A percentile compares a stretch with the other conserved stretches of the same genome.
Evolutionary conservation across 768 basidiomycete species (phyloP).

Genomic region (Amanita polypyramis): DNA sequence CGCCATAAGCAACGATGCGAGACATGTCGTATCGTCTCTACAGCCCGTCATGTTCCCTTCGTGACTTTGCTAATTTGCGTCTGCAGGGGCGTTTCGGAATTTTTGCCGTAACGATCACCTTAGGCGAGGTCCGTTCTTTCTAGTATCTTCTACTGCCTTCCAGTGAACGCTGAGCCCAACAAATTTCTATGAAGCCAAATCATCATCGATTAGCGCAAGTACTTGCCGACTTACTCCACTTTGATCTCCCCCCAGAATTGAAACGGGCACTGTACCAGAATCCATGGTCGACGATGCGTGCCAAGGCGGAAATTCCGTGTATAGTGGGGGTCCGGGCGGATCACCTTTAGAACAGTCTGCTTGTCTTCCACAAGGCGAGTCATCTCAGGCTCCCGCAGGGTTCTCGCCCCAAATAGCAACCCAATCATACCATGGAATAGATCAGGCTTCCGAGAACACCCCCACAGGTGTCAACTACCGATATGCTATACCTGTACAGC

Average conservation of each 20-base stretch:
- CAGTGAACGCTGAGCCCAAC: background rate
- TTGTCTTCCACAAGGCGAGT: slow-evolving; percentile 10
- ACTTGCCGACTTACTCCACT: slow-evolving; percentile 11
- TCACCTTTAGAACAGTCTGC: slow-evolving; percentile 17
- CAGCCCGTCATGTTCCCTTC: background rate
- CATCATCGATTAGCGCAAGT: slow-evolving; percentile 6
- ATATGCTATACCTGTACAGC: slow-evolving; percentile 37
- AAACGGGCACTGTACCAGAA: slow-evolving; percentile 10
- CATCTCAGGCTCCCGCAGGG: slow-evolving; percentile 10
- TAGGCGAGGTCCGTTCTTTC: slow-evolving; percentile 5
- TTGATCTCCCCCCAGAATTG: slow-evolving; percentile 8
- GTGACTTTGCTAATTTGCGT: background rate
- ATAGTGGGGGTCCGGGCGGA: slow-evolving; percentile 15
- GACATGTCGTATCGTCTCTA: background rate
- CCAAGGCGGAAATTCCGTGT: slow-evolving; percentile 15
- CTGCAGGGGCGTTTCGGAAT: background rate
- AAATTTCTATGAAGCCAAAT: slow-evolving; percentile 19
- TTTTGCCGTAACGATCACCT: background rate
- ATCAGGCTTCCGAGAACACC: slow-evolving; percentile 14
- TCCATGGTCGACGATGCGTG: slow-evolving; percentile 19
- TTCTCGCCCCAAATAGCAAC: slow-evolving; percentile 12
- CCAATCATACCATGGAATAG: slow-evolving; percentile 1
- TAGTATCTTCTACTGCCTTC: slow-evolving; percentile 1
- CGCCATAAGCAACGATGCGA: background rate
- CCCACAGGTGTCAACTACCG: slow-evolving; percentile 14